phyloP scores from a whole-genome alignment of 2,329 filamentous ascomycete species.

The Fusarium burgessii region DNA sequence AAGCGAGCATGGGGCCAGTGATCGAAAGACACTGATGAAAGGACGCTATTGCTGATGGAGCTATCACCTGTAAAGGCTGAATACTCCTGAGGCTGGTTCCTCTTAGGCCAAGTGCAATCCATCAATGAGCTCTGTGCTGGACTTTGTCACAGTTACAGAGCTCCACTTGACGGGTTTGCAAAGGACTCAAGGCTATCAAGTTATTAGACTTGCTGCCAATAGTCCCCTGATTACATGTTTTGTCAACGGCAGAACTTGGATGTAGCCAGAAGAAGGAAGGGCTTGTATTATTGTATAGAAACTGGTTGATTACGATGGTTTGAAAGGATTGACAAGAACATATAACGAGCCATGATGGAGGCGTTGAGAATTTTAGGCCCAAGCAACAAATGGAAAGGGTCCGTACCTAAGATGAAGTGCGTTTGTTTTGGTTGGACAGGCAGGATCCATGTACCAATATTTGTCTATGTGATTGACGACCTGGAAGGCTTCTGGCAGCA shows the following conservation, averaged over 20 bases:
- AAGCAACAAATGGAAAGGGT: slow-evolving; percentile 16
- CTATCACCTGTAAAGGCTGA: slow-evolving; percentile 11
- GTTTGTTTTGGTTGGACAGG: slow-evolving; percentile 24
- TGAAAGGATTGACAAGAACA: slow-evolving; percentile 12
- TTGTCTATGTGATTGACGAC: slow-evolving; percentile 34
- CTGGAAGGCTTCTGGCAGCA: slow-evolving; percentile 19
- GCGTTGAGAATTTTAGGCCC: slow-evolving; percentile 25
- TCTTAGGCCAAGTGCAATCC: slow-evolving; percentile 6
- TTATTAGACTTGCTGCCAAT: slow-evolving; percentile 5
- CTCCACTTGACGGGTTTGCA: slow-evolving; percentile 4
- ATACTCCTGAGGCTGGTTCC: slow-evolving; percentile 25
- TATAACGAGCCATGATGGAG: slow-evolving; percentile 38
- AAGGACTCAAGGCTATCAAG: slow-evolving; percentile 2
- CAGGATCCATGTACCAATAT: slow-evolving; percentile 39
- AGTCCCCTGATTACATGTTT: neutral
- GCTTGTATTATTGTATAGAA: slow-evolving; percentile 16
- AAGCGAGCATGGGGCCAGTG: slow-evolving; percentile 68
- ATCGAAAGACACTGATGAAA: slow-evolving; percentile 48
- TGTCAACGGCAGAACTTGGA: slow-evolving; percentile 9
- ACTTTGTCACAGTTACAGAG: neutral
- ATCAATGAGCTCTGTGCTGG: neutral
- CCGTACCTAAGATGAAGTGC: slow-evolving; percentile 11
- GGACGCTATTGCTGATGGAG: slow-evolving; percentile 10
- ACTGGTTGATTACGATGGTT: slow-evolving; percentile 15
- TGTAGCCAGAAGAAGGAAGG: slow-evolving; percentile 8